Percentiles rank a stretch among this genome's conserved stretches.
Conservation (phyloP, 306 rosid genomes). For the Carpinus fangiana region DNA sequence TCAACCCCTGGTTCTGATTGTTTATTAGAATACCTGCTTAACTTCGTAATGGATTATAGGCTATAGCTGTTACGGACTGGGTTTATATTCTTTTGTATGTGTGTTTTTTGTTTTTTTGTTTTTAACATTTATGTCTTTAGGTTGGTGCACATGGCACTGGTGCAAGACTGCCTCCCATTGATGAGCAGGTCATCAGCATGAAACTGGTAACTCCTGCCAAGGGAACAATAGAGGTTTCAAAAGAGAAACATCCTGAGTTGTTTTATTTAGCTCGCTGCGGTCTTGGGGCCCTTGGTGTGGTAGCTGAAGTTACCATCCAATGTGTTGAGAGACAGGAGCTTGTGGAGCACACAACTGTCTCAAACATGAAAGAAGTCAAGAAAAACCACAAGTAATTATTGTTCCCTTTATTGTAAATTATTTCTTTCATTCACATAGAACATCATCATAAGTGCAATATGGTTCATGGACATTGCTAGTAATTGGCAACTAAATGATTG, state of each 20-base stretch:
- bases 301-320: conserved; percentile 94
- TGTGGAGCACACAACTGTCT: conserved; percentile 85
- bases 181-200: conserved; percentile 88
- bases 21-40: neutral
- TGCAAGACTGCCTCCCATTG: conserved; percentile 93
- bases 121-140: conserved; percentile 35
- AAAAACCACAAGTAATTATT: conserved; percentile 84
- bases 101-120: neutral
- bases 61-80: neutral
- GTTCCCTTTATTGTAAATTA: neutral
- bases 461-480: conserved; percentile 6
- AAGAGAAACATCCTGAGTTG: conserved; percentile 82
- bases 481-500: conserved; percentile 16
- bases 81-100: neutral
- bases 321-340: conserved; percentile 98
- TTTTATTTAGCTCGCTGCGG: conserved; percentile 97
- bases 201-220: conserved; percentile 91
- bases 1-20: neutral
- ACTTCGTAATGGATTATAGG: neutral
- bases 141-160: conserved; percentile 99
- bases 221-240: conserved; percentile 86
- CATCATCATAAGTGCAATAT: neutral
- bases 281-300: conserved; percentile 97
- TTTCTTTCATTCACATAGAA: neutral
- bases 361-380: conserved; percentile 77